phyloP scores from a whole-genome alignment of 768 basidiomycete genomes.

The Trametes coccinea region DNA sequence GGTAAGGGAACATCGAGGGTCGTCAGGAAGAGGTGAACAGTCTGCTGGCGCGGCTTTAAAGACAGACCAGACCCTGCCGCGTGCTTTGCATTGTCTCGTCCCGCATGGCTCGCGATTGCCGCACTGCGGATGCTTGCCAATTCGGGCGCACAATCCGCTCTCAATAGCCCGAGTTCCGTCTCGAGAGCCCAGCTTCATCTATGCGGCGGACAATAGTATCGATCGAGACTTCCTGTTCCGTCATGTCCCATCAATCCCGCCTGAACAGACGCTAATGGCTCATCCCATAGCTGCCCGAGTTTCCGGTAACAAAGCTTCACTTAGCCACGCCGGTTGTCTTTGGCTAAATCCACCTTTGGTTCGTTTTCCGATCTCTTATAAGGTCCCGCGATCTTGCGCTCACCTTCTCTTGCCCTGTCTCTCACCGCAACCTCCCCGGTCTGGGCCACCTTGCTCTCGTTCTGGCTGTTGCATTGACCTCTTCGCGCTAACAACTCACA shows the following conservation, averaged over 20 bases:
- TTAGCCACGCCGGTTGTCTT: constrained; percentile 17
- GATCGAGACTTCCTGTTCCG: constrained; percentile 8
- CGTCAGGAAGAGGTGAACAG: too few species aligned
- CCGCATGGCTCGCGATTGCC: background rate
- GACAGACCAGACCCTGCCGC: background rate
- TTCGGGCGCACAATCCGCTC: constrained; percentile 17
- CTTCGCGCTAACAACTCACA: background rate
- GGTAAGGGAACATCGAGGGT: too few species aligned
- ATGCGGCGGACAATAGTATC: constrained; percentile 20
- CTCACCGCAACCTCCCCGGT: constrained; percentile 9
- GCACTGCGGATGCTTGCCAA: constrained; percentile 5
- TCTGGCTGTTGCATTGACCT: background rate
- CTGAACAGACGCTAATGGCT: constrained; percentile 6
- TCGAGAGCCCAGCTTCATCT: constrained; percentile 9
- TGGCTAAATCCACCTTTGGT: constrained; percentile 25
- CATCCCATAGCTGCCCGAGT: constrained; percentile 16
- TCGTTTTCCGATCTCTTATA: constrained; percentile 22
- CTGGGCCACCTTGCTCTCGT: constrained; percentile 6
- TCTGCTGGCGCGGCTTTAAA: too few species aligned
- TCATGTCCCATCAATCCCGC: constrained; percentile 12
- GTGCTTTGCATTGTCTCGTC: constrained; percentile 6
- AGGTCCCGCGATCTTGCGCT: constrained; percentile 2
- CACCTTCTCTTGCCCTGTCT: constrained; percentile 15
- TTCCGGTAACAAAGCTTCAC: constrained; percentile 18
- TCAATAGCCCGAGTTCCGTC: background rate